Evolutionary conservation across 2,329 filamentous ascomycete species (phyloP), one percentile per base, ranked within the genome.

Genomic region (Exophiala xenobiotica): DNA sequence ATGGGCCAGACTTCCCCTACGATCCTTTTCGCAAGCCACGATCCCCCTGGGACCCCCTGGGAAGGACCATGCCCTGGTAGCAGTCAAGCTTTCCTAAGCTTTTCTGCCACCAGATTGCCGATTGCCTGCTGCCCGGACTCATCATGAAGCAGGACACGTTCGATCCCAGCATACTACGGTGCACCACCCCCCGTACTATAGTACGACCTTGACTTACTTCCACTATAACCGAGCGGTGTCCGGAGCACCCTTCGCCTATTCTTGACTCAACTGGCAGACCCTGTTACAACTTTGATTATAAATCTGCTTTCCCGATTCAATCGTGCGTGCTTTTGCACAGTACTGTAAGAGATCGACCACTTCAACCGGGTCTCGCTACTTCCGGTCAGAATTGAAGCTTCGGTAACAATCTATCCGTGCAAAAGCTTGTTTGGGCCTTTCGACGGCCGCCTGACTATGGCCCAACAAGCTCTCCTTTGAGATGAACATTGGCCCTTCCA

Each of bases 401-500:
- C 33, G 22, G 45, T 14, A 22, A 9, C 18, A 19, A n/a, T 11
- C 31, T 39, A 46, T 46, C 46, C 46, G 46, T 39, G 11, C 33
- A 39, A 31, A 24, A 27, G 27, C 31, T 46, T n/a, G 37, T 18
- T 14, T n/a, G 31, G 51, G 42, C 42, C 38, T n/a, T 24, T 23
- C 12, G 7, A 23, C 9, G 19, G 38, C 8, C 7, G 12, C 11
- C 9, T 24, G 19, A 18, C 47, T 45, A 65, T 59, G 18, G 60
- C 56, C 44, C 67, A 59, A 46, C 67, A 64, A 63, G 77, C 58
- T 46, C 65, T 66, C 40, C 80, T 70, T 29, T 70, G 68, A 22
- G 79, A 68, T 37, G 69, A 68, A 59, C 78, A 75, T 78, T 60
- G 63, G 65, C 58, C 76, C 68, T 20, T 74, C 70, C 69, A 18